Conservation (phyloP, 83 land plant genomes). For the Isoetes engelmannii region DNA sequence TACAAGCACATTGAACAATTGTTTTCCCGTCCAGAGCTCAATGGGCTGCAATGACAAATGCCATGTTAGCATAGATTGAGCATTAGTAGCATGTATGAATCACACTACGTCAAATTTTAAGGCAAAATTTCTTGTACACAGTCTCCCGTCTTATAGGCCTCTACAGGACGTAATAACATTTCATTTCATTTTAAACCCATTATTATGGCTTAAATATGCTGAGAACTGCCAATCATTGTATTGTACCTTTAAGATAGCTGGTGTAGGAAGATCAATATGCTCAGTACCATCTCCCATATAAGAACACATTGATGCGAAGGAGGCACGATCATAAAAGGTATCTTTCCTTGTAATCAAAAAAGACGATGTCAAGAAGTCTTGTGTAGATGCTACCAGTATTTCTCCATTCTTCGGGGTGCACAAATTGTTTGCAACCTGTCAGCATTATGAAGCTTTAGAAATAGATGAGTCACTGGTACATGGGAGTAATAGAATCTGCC, state of each 20-base stretch:
- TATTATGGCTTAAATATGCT: not conserved
- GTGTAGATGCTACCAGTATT: slow-evolving; percentile 93
- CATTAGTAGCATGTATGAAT: too few relatives aligned
- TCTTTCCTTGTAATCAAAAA: slow-evolving; percentile 87
- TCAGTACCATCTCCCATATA: slow-evolving; percentile 92
- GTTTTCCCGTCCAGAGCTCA: slow-evolving; percentile 98
- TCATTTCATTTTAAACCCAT: not conserved
- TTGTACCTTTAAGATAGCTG: slow-evolving; percentile 68
- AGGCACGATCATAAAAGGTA: slow-evolving; percentile 88
- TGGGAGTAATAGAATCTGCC: too few relatives aligned
- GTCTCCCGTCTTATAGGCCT: too few relatives aligned
- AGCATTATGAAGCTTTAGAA: not conserved
- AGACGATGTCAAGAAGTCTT: slow-evolving; percentile 92
- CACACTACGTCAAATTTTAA: too few relatives aligned
- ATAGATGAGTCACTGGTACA: too few relatives aligned
- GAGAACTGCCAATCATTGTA: not conserved
- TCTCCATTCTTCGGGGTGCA: slow-evolving; percentile 99
- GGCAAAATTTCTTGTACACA: too few relatives aligned
- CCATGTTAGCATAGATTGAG: not conserved
- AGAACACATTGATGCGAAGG: slow-evolving; percentile 77
- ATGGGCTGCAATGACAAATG: slow-evolving; percentile 57
- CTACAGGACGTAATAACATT: too few relatives aligned
- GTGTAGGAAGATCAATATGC: slow-evolving; percentile 86
- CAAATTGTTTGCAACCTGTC: slow-evolving; percentile 86
- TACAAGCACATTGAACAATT: slow-evolving; percentile 75